Evolutionary conservation across 495 filamentous ascomycete species (phyloP).

Genomic region (Penicillium paradoxum): DNA sequence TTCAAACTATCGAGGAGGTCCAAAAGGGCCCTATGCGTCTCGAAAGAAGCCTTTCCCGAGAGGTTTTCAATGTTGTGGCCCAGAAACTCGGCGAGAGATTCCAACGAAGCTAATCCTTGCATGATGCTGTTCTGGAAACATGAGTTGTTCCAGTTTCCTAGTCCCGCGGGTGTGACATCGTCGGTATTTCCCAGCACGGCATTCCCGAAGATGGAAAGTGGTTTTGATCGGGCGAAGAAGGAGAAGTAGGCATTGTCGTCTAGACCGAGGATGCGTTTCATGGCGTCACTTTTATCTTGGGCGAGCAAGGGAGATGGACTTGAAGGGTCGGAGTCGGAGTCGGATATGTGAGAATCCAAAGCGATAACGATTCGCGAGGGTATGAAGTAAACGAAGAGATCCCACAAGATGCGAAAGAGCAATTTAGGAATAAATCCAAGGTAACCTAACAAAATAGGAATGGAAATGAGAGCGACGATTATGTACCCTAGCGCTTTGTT

Average conservation of each 20-base stretch:
- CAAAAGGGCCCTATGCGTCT: slow-evolving; percentile 53
- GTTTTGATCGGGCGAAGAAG: slow-evolving; percentile 42
- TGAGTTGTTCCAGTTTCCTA: slow-evolving; percentile 90
- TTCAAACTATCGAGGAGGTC: slow-evolving; percentile 64
- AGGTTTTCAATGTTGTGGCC: slow-evolving; percentile 39
- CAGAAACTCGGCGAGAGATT: slow-evolving; percentile 52
- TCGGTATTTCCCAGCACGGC: slow-evolving; percentile 34
- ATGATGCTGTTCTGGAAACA: slow-evolving; percentile 98
- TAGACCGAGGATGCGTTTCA: slow-evolving; percentile 63
- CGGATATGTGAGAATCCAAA: slow-evolving; percentile 45
- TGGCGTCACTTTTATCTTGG: slow-evolving; percentile 57
- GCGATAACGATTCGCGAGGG: slow-evolving; percentile 57
- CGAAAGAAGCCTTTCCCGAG: slow-evolving; percentile 32
- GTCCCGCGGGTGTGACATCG: slow-evolving; percentile 57
- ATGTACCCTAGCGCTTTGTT: slow-evolving; percentile 24
- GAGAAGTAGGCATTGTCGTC: slow-evolving; percentile 50
- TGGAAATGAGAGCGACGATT: slow-evolving; percentile 19
- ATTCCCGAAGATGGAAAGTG: slow-evolving; percentile 39
- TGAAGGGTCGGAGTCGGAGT: slow-evolving; percentile 18
- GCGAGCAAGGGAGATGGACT: slow-evolving; percentile 21
- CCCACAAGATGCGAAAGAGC: slow-evolving; percentile 48
- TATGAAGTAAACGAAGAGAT: slow-evolving; percentile 54
- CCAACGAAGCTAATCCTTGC: slow-evolving; percentile 75
- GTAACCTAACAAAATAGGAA: slow-evolving; percentile 26
- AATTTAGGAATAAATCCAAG: slow-evolving; percentile 27